These are phyloP conservation scores for Suillus subalutaceus DNA, from an alignment of 768 basidiomycete genomes.

Conservation along the genomic window DNA sequence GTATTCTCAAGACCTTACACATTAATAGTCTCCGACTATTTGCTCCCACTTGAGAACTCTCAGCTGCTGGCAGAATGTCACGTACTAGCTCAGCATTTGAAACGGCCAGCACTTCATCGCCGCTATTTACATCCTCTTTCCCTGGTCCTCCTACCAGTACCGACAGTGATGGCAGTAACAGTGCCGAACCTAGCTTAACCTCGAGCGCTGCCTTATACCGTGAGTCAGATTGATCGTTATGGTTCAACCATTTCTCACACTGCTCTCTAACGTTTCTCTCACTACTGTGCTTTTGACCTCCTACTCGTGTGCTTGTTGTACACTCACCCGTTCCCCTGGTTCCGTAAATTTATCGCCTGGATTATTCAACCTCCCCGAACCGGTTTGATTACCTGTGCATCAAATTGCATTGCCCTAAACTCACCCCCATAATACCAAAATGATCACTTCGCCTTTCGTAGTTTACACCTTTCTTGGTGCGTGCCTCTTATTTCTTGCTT, in stretches of 20 bases:
- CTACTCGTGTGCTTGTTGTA: neutral
- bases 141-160: neutral
- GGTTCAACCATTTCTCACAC: constrained; percentile 21
- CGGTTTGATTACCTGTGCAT: constrained; percentile 12
- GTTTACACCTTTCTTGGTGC: constrained; percentile 38
- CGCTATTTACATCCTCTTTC: neutral
- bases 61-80: constrained; percentile 15
- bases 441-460: constrained; percentile 16
- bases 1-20: constrained; percentile 3
- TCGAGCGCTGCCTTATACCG: constrained; percentile 31
- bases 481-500: constrained; percentile 8
- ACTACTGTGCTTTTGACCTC: neutral
- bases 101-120: neutral
- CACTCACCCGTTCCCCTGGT: neutral
- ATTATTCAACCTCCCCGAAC: constrained; percentile 2
- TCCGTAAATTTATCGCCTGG: neutral
- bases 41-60: constrained; percentile 3
- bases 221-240: constrained; percentile 20
- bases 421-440: constrained; percentile 7
- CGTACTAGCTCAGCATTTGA: too few species aligned
- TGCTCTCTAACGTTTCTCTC: constrained; percentile 16
- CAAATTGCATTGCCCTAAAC: constrained; percentile 13
- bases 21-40: constrained; percentile 23
- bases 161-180: neutral
- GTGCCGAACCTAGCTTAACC: constrained; percentile 8